A percentile compares a stretch with the other conserved stretches of the same genome.
These are phyloP conservation scores for Alternaria burnsii DNA, from an alignment of 2,329 filamentous ascomycete species.

Conservation along the genomic window DNA sequence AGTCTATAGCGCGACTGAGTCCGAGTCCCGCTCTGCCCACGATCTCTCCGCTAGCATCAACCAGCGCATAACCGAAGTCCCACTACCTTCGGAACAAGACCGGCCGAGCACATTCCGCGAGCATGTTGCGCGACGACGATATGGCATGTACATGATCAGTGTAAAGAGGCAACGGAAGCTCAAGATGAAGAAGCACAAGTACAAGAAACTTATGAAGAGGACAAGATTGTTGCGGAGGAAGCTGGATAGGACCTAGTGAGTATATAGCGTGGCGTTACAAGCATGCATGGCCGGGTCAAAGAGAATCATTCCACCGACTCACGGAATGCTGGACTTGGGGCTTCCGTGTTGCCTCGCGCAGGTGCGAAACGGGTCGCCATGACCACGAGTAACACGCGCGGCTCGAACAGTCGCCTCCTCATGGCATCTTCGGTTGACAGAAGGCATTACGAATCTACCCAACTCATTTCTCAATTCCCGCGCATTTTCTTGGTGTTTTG, in stretches of 20 bases:
- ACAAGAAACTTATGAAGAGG: constrained; percentile 97
- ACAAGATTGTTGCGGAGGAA: constrained; percentile 89
- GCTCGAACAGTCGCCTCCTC: not conserved
- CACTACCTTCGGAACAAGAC: constrained; percentile 22
- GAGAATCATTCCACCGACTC: constrained; percentile 8
- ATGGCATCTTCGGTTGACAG: constrained; percentile 7
- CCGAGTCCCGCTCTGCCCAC: constrained; percentile 19
- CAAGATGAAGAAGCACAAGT: constrained; percentile 99
- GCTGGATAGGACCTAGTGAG: constrained; percentile 62
- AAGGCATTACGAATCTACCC: constrained; percentile 44
- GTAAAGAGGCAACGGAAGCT: constrained; percentile 91
- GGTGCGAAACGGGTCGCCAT: not conserved
- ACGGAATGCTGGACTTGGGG: not conserved
- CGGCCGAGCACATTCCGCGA: constrained; percentile 36
- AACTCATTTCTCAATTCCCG: constrained; percentile 35
- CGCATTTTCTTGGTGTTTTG: constrained; percentile 27
- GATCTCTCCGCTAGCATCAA: constrained; percentile 41
- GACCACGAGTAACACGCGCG: constrained; percentile 5
- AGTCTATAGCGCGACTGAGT: constrained; percentile 39
- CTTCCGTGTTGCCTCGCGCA: constrained; percentile 2
- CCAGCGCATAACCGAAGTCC: constrained; percentile 42
- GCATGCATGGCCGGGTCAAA: constrained; percentile 22
- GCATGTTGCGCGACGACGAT: constrained; percentile 39
- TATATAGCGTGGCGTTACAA: constrained; percentile 22
- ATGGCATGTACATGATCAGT: constrained; percentile 80